A percentile compares a stretch with the other conserved stretches of the same genome.
Conservation (phyloP, 2,329 filamentous ascomycete genomes). For the Hypomyces perniciosus region DNA sequence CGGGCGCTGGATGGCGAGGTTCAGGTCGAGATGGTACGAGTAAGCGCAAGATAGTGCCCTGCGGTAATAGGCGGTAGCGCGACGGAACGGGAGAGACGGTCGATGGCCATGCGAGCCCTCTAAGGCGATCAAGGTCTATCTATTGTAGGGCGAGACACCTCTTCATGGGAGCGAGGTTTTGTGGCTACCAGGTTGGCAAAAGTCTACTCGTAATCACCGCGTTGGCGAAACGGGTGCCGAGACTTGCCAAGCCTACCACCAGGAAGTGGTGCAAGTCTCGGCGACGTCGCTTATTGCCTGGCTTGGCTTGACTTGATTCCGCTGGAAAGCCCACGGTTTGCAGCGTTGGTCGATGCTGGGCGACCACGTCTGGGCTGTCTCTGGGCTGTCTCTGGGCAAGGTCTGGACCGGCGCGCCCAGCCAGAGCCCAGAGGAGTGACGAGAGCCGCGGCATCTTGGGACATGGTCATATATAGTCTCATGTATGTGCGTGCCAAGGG, state of each 20-base stretch:
- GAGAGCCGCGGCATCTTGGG: not conserved
- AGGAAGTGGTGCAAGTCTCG: slow-evolving; percentile 12
- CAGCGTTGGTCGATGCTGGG: too few species aligned
- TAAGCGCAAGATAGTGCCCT: too few species aligned
- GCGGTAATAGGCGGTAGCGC: not conserved
- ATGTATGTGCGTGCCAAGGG: not conserved
- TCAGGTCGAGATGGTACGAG: too few species aligned
- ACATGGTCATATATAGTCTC: too few species aligned
- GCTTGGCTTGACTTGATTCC: not conserved
- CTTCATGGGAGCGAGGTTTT: too few species aligned
- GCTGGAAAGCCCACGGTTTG: too few species aligned
- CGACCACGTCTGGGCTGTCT: not conserved
- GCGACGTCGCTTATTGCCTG: slow-evolving; percentile 12
- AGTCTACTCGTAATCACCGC: not conserved
- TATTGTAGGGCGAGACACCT: too few species aligned
- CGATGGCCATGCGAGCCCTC: too few species aligned
- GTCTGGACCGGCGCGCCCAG: not conserved
- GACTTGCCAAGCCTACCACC: slow-evolving; percentile 14
- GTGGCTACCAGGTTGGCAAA: not conserved
- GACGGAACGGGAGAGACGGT: not conserved
- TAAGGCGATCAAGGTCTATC: too few species aligned
- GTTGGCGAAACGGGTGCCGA: slow-evolving; percentile 12
- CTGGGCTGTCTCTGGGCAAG: not conserved
- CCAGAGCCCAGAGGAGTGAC: not conserved
- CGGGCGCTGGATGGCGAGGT: too few species aligned